These are phyloP conservation scores for Pseudogymnoascus sp. DNA, from an alignment of 2,329 filamentous ascomycete species.

Conservation along the genomic window DNA sequence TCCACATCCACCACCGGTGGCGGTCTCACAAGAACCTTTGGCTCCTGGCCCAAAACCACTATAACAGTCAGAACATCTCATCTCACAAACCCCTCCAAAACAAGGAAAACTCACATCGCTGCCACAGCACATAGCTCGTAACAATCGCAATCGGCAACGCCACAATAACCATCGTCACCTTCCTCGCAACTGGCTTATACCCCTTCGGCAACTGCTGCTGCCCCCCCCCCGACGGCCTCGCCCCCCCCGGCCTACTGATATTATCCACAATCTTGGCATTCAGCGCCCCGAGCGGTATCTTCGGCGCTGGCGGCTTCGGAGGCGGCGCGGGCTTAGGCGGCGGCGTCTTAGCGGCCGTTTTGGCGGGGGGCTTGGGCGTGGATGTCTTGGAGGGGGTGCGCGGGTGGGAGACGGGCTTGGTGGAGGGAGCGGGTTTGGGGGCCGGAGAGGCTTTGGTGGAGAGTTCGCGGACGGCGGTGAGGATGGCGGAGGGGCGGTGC, in stretches of 20 bases:
- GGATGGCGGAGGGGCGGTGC: not conserved
- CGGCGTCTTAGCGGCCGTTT: not conserved
- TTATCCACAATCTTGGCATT: constrained; percentile 25
- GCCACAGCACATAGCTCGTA: constrained; percentile 27
- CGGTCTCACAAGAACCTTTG: constrained; percentile 14
- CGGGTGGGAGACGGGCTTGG: not conserved
- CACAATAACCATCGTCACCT: constrained; percentile 25
- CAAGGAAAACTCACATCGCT: constrained; percentile 21
- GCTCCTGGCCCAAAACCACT: constrained; percentile 19
- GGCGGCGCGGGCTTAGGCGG: not conserved
- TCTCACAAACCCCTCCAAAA: not conserved
- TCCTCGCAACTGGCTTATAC: constrained; percentile 24
- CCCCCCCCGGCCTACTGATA: constrained; percentile 22
- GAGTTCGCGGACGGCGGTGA: not conserved
- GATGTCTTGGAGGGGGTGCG: not conserved
- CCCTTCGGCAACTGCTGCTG: constrained; percentile 20
- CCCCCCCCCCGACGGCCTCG: constrained; percentile 15
- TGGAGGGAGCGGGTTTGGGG: not conserved
- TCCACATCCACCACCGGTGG: not conserved
- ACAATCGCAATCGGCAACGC: constrained; percentile 26
- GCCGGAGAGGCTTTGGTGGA: not conserved
- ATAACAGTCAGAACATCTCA: not conserved
- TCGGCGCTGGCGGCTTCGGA: not conserved
- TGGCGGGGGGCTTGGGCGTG: not conserved
- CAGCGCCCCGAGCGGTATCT: constrained; percentile 12